These are phyloP conservation scores for Geosmithia flava DNA, from an alignment of 2,329 filamentous ascomycete species.

Conservation along the genomic window DNA sequence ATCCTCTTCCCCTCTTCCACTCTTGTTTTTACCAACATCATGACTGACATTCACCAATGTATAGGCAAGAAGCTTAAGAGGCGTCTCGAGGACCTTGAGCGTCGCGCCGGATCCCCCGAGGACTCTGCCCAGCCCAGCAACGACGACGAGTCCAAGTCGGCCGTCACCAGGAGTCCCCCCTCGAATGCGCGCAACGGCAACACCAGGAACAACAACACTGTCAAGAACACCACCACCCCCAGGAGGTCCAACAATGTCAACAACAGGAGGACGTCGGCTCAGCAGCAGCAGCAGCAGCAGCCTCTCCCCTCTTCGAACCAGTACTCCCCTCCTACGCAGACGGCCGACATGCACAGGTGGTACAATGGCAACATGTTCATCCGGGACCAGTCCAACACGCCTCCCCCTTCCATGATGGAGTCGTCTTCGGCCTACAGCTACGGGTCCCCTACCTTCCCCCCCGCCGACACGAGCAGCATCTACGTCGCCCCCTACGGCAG, in stretches of 20 bases:
- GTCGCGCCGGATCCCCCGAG: conserved; percentile 49
- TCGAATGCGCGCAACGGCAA: not conserved
- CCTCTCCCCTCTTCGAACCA: conserved; percentile 39
- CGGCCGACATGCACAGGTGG: conserved; percentile 43
- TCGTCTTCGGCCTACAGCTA: not conserved
- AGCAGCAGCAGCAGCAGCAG: conserved; percentile 21
- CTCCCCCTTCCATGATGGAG: too few relatives aligned
- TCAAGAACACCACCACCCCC: too few relatives aligned
- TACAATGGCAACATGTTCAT: too few relatives aligned
- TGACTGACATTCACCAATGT: not conserved
- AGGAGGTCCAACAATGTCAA: not conserved
- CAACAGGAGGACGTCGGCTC: not conserved
- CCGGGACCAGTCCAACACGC: too few relatives aligned
- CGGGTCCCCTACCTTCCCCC: too few relatives aligned
- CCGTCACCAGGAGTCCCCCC: too few relatives aligned
- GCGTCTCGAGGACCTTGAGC: conserved; percentile 74
- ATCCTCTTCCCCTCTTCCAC: not conserved
- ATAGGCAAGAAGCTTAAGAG: conserved; percentile 87
- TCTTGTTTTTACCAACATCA: not conserved
- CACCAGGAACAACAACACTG: not conserved
- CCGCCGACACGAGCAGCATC: not conserved
- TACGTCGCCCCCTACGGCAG: not conserved
- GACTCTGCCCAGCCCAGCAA: conserved; percentile 26
- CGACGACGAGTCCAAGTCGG: conserved; percentile 17
- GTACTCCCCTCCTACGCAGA: conserved; percentile 58